Conservation (phyloP, 2,329 filamentous ascomycete species). For the Chaetomium globosum region DNA sequence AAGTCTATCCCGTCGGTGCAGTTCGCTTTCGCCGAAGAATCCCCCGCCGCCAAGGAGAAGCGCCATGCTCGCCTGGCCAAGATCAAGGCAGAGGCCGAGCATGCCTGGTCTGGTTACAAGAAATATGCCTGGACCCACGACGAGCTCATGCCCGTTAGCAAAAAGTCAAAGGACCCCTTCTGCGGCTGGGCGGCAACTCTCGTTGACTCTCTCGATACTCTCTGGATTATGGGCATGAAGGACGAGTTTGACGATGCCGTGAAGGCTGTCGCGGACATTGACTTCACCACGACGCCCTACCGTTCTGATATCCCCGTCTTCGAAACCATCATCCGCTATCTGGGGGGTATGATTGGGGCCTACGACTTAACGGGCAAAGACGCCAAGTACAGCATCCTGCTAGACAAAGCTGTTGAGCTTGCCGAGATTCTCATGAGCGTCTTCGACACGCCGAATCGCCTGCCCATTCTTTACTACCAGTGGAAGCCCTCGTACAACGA, state of each 20-base stretch:
- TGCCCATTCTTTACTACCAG: conserved; percentile 80
- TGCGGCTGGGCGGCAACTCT: conserved; percentile 89
- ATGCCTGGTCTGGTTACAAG: conserved; percentile 82
- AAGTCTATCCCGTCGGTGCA: conserved; percentile 77
- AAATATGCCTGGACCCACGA: conserved; percentile 82
- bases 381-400: conserved; percentile 63
- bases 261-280: conserved; percentile 69
- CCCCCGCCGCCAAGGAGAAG: conserved; percentile 59
- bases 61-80: conserved; percentile 65
- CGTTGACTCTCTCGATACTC: conserved; percentile 78
- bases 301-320: conserved; percentile 80
- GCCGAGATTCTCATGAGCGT: conserved; percentile 78
- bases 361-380: conserved; percentile 75
- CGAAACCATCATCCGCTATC: conserved; percentile 87
- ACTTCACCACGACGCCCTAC: conserved; percentile 72
- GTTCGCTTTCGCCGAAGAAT: conserved; percentile 68
- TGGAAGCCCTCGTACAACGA: conserved; percentile 70
- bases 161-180: conserved; percentile 74
- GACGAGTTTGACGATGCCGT: conserved; percentile 80
- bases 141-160: conserved; percentile 75
- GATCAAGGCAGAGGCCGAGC: conserved; percentile 74
- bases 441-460: conserved; percentile 91
- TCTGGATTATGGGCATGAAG: conserved; percentile 83
- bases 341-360: conserved; percentile 81
- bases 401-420: conserved; percentile 78